Evolutionary conservation across 805 yeast species (phyloP), one percentile per base, ranked within the genome.

Genomic region (Hanseniaspora meyeri): DNA sequence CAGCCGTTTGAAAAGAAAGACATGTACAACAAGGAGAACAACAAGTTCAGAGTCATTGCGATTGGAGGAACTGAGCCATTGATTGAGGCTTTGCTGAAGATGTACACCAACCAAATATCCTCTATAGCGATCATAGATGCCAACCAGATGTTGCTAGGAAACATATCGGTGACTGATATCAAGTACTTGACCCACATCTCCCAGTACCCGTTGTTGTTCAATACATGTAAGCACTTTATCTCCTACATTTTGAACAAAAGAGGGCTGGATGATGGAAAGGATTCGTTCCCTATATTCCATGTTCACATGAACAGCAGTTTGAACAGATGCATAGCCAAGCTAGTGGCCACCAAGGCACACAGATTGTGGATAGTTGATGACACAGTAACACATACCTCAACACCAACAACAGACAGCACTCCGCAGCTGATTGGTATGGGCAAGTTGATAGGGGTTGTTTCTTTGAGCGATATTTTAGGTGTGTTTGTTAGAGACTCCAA

Each of bases 231-330:
- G 64, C 93, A 86, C 70, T 91, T 91, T 67, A 81, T 91, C 58
- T 81, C 95, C 14, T 84, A 89, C 60, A 89, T 90, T 59, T 77
- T 93, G 60, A 83, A 85, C 61, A 83, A 83, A 56, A 82, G 96
- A 66, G 98, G 98, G 20, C 76, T 91, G 36, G 95, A 85, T 64
- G 90, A 89, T 66, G 96, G 96, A 53, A 89, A 90, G 69, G 98
- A 91, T 72, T 88, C 95, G 43, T 91, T 85, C 75, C 98, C 98
- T 17, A 91, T 93, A 43, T 91, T 91, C 77, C 95, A 91, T 68
- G 96, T 91, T 29, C 83, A 87, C 60, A 79, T 81, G 59, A 77
- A 78, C 43, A 81, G 95, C 10, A 82, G 93, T 0, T 75, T 93
- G 51, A 95, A 88, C 37, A 79, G 96, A 68, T 88, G 95, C 9